Conservation (phyloP, 2,329 filamentous ascomycete species). For the Rhinocladiella mackenziei region DNA sequence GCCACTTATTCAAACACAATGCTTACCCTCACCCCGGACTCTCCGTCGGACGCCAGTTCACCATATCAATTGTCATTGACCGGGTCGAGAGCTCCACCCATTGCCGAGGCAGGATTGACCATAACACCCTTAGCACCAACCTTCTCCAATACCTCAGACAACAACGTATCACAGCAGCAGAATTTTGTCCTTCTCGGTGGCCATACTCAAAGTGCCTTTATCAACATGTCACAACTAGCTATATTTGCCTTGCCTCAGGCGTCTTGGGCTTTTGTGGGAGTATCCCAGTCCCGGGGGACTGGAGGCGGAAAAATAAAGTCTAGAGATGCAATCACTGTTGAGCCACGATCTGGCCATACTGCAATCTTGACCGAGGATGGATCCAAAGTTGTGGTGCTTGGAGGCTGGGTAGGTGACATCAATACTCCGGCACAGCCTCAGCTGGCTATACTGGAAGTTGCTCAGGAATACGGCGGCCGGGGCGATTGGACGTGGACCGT, state of each 20-base stretch:
- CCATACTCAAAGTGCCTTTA: slow-evolving; percentile 75
- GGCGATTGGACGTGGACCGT: slow-evolving; percentile 44
- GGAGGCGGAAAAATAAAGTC: slow-evolving; percentile 52
- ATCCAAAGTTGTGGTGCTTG: slow-evolving; percentile 69
- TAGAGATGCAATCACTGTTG: slow-evolving; percentile 48
- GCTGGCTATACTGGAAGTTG: slow-evolving; percentile 70
- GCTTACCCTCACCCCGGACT: slow-evolving; percentile 59
- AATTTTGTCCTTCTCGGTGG: slow-evolving; percentile 80
- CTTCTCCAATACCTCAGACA: slow-evolving; percentile 61
- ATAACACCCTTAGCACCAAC: slow-evolving; percentile 70
- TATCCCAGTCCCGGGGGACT: slow-evolving; percentile 46
- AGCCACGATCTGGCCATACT: slow-evolving; percentile 85
- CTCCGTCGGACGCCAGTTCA: slow-evolving; percentile 21
- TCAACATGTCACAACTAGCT: slow-evolving; percentile 90
- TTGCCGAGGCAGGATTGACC: slow-evolving; percentile 81
- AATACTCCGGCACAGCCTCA: slow-evolving; percentile 74
- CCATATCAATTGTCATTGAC: slow-evolving; percentile 42
- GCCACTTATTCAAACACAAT: slow-evolving; percentile 79
- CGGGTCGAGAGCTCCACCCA: slow-evolving; percentile 58
- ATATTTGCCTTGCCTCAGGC: slow-evolving; percentile 83
- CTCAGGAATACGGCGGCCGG: slow-evolving; percentile 62
- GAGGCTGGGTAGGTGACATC: slow-evolving; percentile 88
- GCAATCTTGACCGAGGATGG: slow-evolving; percentile 78
- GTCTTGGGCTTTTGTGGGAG: slow-evolving; percentile 75
- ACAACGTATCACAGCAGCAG: slow-evolving; percentile 65